A percentile compares a stretch with the other conserved stretches of the same genome.
phyloP scores from a whole-genome alignment of 257 asterid genomes.

The Scutellaria barbata region DNA sequence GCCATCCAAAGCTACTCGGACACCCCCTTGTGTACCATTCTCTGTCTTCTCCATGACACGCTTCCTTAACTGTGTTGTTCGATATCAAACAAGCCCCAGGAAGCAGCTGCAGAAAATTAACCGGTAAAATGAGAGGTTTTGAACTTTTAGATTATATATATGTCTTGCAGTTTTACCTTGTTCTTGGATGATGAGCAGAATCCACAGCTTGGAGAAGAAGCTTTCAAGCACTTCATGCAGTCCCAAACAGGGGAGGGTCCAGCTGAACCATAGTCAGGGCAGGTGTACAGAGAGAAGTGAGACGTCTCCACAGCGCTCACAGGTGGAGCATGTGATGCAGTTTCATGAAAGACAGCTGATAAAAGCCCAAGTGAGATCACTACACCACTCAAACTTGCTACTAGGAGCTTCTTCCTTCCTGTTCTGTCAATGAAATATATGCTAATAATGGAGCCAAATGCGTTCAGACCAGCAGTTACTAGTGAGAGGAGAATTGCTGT shows the following conservation, averaged over 20 bases:
- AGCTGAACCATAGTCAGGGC: constrained; percentile 41
- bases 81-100: constrained; percentile 72
- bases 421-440: constrained; percentile 68
- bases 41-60: constrained; percentile 50
- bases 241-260: constrained; percentile 59
- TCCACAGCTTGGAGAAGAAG: constrained; percentile 50
- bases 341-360: constrained; percentile 53
- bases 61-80: constrained; percentile 27
- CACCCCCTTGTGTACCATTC: constrained; percentile 75
- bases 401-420: constrained; percentile 68
- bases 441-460: constrained; percentile 64
- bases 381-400: constrained; percentile 48
- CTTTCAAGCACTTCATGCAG: constrained; percentile 59
- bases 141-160: no score
- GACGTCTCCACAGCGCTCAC: constrained; percentile 37
- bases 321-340: constrained; percentile 61
- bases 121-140: neutral
- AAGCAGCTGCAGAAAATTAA: constrained; percentile 39
- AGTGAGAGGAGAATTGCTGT: constrained; percentile 77
- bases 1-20: constrained; percentile 66
- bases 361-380: constrained; percentile 47
- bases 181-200: constrained; percentile 47
- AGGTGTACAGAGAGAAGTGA: constrained; percentile 43
- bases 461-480: constrained; percentile 75
- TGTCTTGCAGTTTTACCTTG: no score